These are phyloP conservation scores for Massarina eburnea DNA, from an alignment of 2,329 filamentous ascomycete genomes.

Conservation along the genomic window DNA sequence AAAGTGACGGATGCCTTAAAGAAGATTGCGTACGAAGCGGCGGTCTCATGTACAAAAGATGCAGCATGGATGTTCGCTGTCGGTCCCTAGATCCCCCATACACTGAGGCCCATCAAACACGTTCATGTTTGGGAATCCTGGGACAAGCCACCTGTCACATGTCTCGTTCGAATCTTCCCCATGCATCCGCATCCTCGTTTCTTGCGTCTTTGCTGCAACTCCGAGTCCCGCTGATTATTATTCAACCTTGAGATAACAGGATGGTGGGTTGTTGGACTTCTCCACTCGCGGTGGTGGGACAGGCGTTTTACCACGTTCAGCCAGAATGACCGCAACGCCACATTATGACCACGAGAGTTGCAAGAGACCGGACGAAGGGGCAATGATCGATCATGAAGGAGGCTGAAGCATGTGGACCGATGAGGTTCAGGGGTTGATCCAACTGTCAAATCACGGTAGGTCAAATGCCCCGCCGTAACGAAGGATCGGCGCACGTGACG, in stretches of 20 bases:
- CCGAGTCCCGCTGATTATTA: constrained; percentile 1
- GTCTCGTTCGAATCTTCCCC: constrained; percentile 7
- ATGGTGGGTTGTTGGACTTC: constrained; percentile 3
- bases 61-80: constrained; percentile 33
- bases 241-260: constrained; percentile 17
- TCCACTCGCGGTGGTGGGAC: constrained; percentile 1
- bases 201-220: neutral
- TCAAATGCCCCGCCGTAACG: constrained; percentile 3
- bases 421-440: constrained; percentile 16
- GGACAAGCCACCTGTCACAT: constrained; percentile 32
- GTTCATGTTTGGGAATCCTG: constrained; percentile 37
- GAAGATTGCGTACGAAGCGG: constrained; percentile 28
- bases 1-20: constrained; percentile 21
- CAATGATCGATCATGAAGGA: constrained; percentile 2
- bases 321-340: neutral
- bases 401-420: constrained; percentile 18
- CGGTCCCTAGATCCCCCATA: constrained; percentile 7
- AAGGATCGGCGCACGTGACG: constrained; percentile 21
- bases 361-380: constrained; percentile 5
- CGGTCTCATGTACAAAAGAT: constrained; percentile 35
- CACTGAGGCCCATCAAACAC: constrained; percentile 37
- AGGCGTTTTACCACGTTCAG: constrained; percentile 1
- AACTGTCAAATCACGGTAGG: constrained; percentile 17
- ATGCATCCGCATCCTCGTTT: constrained; percentile 3
- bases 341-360: constrained; percentile 4